Evolutionary conservation across 495 filamentous ascomycete species (phyloP).

Genomic region (Penicillium verhagenii): DNA sequence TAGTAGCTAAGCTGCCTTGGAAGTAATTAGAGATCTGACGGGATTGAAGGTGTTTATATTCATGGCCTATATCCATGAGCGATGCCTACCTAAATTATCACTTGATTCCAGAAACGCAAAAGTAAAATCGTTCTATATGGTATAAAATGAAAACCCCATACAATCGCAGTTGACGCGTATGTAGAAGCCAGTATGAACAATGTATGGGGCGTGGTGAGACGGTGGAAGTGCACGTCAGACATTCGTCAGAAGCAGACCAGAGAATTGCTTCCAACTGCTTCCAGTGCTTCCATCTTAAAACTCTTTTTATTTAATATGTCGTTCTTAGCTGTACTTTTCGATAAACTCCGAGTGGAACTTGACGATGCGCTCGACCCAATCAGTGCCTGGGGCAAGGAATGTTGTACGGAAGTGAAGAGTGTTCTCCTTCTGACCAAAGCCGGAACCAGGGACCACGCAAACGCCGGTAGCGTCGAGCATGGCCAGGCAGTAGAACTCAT

Average conservation of each 20-base stretch:
- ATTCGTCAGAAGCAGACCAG: neutral
- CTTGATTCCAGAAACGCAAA: neutral
- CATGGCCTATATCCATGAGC: neutral
- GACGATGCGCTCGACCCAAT: conserved; percentile 85
- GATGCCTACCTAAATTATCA: no score
- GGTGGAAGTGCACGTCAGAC: conserved; percentile 15
- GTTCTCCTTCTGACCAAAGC: conserved; percentile 92
- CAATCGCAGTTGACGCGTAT: neutral
- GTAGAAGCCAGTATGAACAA: conserved; percentile 3
- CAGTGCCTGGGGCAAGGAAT: conserved; percentile 91
- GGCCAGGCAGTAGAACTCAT: conserved; percentile 91
- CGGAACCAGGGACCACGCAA: conserved; percentile 88
- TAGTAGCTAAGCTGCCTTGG: no score
- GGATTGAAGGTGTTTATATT: neutral
- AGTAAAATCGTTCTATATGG: conserved; percentile 13
- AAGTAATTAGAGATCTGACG: neutral
- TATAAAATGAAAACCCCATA: conserved; percentile 12
- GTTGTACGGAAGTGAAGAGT: conserved; percentile 95
- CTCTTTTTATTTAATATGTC: neutral
- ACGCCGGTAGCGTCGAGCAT: conserved; percentile 92
- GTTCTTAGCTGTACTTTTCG: conserved; percentile 63
- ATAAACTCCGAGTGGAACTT: conserved; percentile 93
- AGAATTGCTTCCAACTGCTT: neutral
- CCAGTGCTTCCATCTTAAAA: neutral
- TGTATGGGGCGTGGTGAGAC: neutral